These are phyloP conservation scores for Pyrrhoderma lamaoense DNA, from an alignment of 1,284 basidiomycete species.

Conservation along the genomic window DNA sequence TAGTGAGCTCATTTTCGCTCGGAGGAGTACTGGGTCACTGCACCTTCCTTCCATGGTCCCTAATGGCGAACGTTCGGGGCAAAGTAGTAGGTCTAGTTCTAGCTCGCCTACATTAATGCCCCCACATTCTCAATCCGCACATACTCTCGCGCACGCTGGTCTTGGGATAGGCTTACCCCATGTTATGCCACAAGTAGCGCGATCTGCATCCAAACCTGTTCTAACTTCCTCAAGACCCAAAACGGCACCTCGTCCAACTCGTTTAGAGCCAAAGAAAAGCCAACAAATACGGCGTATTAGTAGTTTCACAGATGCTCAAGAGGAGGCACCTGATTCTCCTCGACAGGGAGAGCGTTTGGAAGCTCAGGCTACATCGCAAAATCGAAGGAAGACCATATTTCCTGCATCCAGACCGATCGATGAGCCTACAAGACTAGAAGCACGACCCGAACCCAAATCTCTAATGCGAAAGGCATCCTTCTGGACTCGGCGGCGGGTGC, in stretches of 20 bases:
- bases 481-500: constrained; percentile 17
- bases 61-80: not conserved
- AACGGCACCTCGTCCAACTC: constrained; percentile 10
- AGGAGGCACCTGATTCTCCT: not conserved
- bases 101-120: constrained; percentile 9
- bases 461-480: constrained; percentile 14
- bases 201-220: constrained; percentile 30
- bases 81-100: not conserved
- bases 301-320: constrained; percentile 31
- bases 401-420: too few species aligned
- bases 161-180: constrained; percentile 51
- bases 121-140: constrained; percentile 30
- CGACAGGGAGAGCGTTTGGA: not conserved
- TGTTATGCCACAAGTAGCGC: constrained; percentile 34
- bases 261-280: constrained; percentile 1
- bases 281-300: constrained; percentile 34
- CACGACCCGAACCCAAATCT: not conserved
- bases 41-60: not conserved
- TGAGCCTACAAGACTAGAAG: too few species aligned
- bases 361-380: too few species aligned
- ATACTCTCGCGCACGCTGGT: constrained; percentile 48
- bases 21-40: constrained; percentile 8
- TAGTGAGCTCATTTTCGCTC: constrained; percentile 4
- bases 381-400: too few species aligned
- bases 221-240: constrained; percentile 5